Conservation (phyloP, 2,329 filamentous ascomycete species). For the Cyclaneusma minus region DNA sequence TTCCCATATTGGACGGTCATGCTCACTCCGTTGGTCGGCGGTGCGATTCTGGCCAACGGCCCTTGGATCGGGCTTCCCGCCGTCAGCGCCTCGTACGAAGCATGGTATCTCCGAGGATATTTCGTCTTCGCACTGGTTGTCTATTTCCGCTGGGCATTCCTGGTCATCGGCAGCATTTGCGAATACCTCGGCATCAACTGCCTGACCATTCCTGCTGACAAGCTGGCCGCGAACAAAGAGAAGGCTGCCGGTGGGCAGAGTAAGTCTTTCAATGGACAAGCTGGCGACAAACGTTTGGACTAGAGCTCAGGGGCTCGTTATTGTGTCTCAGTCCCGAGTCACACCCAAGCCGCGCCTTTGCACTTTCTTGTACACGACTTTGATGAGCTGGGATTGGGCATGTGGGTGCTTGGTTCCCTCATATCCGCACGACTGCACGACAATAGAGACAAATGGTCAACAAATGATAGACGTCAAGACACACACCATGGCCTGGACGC, state of each 20-base stretch:
- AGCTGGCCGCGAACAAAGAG: constrained; percentile 9
- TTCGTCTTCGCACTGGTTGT: constrained; percentile 70
- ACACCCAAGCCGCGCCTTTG: too few relatives aligned
- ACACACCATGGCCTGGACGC: too few relatives aligned
- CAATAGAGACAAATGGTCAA: too few relatives aligned
- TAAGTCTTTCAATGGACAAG: constrained; percentile 9
- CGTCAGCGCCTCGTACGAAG: constrained; percentile 50
- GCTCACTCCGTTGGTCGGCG: constrained; percentile 72
- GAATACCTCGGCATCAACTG: constrained; percentile 87
- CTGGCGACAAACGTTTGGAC: constrained; percentile 13
- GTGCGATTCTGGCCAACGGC: constrained; percentile 69
- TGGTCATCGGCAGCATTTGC: constrained; percentile 86
- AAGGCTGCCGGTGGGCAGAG: constrained; percentile 11
- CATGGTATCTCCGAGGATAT: constrained; percentile 72
- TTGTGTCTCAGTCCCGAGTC: too few relatives aligned
- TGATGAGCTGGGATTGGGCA: too few relatives aligned
- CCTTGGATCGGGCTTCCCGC: constrained; percentile 58
- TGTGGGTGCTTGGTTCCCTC: too few relatives aligned
- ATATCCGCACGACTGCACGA: too few relatives aligned
- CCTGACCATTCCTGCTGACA: constrained; percentile 58
- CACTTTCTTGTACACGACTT: too few relatives aligned
- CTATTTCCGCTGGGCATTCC: constrained; percentile 84
- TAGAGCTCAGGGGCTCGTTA: too few relatives aligned
- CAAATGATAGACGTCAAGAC: too few relatives aligned
- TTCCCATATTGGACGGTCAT: constrained; percentile 96